These are phyloP conservation scores for Trypanosoma mega DNA, from an alignment of 208 protist species.

Conservation along the genomic window DNA sequence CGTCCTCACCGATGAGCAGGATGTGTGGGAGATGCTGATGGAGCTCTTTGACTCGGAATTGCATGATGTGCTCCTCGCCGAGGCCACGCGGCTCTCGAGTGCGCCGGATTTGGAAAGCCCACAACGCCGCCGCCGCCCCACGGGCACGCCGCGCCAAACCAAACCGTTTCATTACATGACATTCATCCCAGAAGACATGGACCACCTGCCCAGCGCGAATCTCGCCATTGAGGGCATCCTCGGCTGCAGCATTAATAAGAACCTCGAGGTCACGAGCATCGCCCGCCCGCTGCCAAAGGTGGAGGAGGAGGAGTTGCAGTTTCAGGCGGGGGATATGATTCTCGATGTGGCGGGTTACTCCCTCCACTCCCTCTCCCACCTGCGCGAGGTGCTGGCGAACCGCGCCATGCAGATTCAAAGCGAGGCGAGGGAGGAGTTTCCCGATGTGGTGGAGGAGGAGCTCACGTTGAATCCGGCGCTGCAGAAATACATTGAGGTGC, in stretches of 20 bases:
- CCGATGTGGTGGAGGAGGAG: conserved; percentile 50
- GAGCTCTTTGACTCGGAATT: conserved; percentile 55
- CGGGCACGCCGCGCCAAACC: conserved; percentile 44
- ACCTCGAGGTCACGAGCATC: conserved; percentile 83
- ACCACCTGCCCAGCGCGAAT: conserved; percentile 67
- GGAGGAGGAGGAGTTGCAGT: conserved; percentile 66
- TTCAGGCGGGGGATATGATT: conserved; percentile 89
- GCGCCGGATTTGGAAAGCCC: conserved; percentile 25
- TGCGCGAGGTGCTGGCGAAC: conserved; percentile 77
- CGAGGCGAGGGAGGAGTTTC: conserved; percentile 77
- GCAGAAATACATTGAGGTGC: conserved; percentile 83
- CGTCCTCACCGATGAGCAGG: conserved; percentile 63
- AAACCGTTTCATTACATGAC: conserved; percentile 90
- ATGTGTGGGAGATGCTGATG: conserved; percentile 62
- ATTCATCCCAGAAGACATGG: conserved; percentile 83
- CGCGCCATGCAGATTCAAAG: conserved; percentile 81
- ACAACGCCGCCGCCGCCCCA: conserved; percentile 41
- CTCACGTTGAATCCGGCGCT: conserved; percentile 70
- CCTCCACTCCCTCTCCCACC: conserved; percentile 82
- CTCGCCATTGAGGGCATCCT: conserved; percentile 82
- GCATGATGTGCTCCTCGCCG: conserved; percentile 42
- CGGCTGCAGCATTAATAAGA: conserved; percentile 85
- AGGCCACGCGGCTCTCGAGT: conserved; percentile 27
- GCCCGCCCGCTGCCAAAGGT: conserved; percentile 63
- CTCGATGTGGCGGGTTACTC: conserved; percentile 79